phyloP scores from a whole-genome alignment of 305 asterid species.

The Solanum aculeatissimum region DNA sequence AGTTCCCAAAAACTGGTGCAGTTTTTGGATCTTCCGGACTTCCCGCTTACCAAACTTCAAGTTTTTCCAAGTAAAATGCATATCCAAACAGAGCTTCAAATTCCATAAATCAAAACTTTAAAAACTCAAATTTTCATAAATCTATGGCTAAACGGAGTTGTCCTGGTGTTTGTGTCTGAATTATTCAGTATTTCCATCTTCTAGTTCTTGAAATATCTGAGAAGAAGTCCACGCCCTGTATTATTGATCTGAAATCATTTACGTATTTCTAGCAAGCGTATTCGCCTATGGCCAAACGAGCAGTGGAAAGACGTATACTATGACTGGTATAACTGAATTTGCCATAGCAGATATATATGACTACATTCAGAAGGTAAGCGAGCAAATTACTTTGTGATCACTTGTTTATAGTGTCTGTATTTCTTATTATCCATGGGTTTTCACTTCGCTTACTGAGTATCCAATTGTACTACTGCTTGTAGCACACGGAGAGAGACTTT shows the following conservation, averaged over 20 bases:
- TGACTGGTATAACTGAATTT: constrained; percentile 84
- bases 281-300: constrained; percentile 97
- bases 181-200: not conserved
- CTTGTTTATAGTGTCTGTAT: not conserved
- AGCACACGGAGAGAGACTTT: constrained; percentile 64
- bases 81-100: too few relatives aligned
- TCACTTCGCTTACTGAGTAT: not conserved
- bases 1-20: too few relatives aligned
- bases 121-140: too few relatives aligned
- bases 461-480: constrained; percentile 5
- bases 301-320: constrained; percentile 94
- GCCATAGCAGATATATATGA: constrained; percentile 76
- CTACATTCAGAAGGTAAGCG: constrained; percentile 59
- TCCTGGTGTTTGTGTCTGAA: not conserved
- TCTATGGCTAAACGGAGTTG: not conserved
- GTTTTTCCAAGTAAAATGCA: too few relatives aligned
- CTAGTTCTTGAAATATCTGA: not conserved
- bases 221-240: not conserved
- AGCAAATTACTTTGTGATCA: not conserved
- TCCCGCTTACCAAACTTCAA: too few relatives aligned
- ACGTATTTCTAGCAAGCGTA: constrained; percentile 55
- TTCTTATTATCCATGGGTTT: not conserved
- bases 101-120: too few relatives aligned
- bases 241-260: not conserved
- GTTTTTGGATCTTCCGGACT: too few relatives aligned